Percentiles rank a stretch among this genome's conserved stretches.
Evolutionary conservation across 306 rosid species (phyloP).

Genomic region (Sesbania bispinosa): DNA sequence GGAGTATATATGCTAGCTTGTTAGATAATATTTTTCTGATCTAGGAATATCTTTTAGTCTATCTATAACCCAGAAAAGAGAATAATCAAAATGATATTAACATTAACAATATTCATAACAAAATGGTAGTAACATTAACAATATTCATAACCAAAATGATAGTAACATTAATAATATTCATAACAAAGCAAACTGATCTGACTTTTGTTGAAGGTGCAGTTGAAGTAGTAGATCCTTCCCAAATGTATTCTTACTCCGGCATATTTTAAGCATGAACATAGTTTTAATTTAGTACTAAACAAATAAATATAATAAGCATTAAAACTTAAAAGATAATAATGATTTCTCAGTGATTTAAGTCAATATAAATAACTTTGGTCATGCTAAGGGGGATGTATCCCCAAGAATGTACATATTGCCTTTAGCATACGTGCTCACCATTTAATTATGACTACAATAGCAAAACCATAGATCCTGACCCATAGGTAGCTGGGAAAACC

Average conservation of each 20-base stretch:
- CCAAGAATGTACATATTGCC: background rate
- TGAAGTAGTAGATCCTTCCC: constrained; percentile 62
- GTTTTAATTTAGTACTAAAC: constrained; percentile 7
- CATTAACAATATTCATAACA: background rate
- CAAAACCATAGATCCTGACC: too few relatives aligned
- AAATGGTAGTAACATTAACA: too few relatives aligned
- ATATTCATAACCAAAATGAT: too few relatives aligned
- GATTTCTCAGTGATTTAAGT: background rate
- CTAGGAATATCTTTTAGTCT: background rate
- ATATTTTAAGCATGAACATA: constrained; percentile 26
- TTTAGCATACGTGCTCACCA: background rate
- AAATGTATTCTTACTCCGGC: constrained; percentile 57
- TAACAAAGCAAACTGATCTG: constrained; percentile 14
- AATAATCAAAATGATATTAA: constrained; percentile 17
- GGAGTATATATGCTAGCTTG: too few relatives aligned
- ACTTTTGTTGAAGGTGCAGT: constrained; percentile 53
- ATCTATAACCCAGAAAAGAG: background rate
- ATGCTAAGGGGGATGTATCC: background rate
- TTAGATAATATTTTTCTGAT: background rate
- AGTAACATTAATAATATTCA: too few relatives aligned
- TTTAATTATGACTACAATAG: background rate
- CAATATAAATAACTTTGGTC: background rate
- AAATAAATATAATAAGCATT: background rate
- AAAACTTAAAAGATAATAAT: background rate
- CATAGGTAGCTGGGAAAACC: too few relatives aligned